Conservation (phyloP, 2,329 filamentous ascomycete species). For the Penicillium sp. region DNA sequence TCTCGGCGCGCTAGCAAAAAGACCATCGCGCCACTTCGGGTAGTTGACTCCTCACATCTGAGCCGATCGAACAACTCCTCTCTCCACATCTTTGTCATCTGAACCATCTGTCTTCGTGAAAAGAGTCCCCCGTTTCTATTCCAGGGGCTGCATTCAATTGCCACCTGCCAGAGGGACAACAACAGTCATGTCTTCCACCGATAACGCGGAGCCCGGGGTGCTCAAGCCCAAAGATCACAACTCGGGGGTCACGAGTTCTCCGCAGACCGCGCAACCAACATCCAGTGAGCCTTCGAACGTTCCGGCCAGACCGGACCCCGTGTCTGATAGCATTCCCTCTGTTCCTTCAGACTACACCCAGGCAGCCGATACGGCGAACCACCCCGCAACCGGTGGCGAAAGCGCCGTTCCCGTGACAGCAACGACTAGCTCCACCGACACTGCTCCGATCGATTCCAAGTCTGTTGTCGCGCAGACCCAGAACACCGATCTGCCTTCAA, state of each 20-base stretch:
- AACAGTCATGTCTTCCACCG: conserved; percentile 23
- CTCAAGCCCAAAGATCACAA: conserved; percentile 17
- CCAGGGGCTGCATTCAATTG: conserved; percentile 12
- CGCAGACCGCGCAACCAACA: conserved; percentile 19
- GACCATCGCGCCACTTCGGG: conserved; percentile 16
- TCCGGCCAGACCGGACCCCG: conserved; percentile 7
- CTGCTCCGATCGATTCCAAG: conserved; percentile 13
- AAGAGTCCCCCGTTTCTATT: conserved; percentile 1
- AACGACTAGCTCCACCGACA: conserved; percentile 9
- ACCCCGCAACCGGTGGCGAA: conserved; percentile 26
- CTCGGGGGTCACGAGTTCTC: conserved; percentile 17
- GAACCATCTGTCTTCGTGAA: neutral
- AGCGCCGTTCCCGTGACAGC: conserved; percentile 18
- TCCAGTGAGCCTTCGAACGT: conserved; percentile 12
- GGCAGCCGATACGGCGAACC: conserved; percentile 13
- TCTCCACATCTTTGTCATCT: conserved; percentile 4
- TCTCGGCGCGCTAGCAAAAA: conserved; percentile 8
- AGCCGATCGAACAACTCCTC: conserved; percentile 13
- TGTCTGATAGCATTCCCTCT: conserved; percentile 11
- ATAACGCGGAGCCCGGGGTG: conserved; percentile 21
- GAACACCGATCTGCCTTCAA: conserved; percentile 15
- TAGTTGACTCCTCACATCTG: conserved; percentile 24
- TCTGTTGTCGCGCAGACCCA: conserved; percentile 12
- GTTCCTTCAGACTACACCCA: conserved; percentile 13
- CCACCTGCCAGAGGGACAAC: conserved; percentile 12